Percentiles rank a stretch among this genome's conserved stretches.
Conservation (phyloP, 208 protist species). For the Naegleria gruberi region DNA sequence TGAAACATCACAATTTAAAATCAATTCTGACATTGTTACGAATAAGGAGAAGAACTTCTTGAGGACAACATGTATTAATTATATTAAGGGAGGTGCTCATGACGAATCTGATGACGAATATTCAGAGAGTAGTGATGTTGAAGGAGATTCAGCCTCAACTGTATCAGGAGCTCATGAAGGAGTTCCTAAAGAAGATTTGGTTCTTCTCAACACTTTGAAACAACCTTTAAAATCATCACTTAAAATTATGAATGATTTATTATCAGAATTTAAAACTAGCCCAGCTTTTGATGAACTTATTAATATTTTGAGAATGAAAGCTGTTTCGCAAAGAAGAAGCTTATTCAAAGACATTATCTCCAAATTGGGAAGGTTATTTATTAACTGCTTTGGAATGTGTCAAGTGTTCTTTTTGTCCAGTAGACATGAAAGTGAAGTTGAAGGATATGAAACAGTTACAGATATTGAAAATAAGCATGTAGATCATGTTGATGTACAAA, state of each 20-base stretch:
- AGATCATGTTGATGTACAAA: neutral
- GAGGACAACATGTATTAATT: neutral
- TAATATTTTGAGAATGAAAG: constrained; percentile 15
- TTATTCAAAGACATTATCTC: neutral
- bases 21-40: neutral
- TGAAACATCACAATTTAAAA: neutral
- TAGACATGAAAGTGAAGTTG: neutral
- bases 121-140: neutral
- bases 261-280: neutral
- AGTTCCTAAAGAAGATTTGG: neutral
- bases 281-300: neutral
- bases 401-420: neutral
- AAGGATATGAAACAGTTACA: neutral
- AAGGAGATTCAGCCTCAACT: neutral
- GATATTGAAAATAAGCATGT: neutral
- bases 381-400: neutral
- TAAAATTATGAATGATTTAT: neutral
- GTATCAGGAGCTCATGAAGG: neutral
- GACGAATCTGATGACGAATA: neutral
- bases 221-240: neutral
- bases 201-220: neutral
- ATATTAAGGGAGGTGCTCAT: neutral
- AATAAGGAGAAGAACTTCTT: neutral
- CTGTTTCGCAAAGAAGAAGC: neutral
- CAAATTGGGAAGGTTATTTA: neutral